Evolutionary conservation across 768 basidiomycete genomes (phyloP).

Genomic region (Xerocomus brunneocitrinus): DNA sequence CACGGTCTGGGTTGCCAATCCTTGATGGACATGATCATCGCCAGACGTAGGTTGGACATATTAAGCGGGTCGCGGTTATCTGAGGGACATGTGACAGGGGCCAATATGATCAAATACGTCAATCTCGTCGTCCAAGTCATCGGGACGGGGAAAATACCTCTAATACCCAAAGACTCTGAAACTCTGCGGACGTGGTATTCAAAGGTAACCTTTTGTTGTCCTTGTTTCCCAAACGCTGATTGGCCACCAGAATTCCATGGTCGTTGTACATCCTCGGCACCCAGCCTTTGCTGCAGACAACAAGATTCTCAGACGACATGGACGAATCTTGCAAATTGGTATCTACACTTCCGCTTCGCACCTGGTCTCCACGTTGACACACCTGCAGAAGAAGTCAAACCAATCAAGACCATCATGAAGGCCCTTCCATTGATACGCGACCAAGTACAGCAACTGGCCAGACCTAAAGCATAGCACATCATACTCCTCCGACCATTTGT

Average conservation of each 20-base stretch:
- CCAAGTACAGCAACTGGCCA: constrained; percentile 41
- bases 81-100: constrained; percentile 28
- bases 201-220: constrained; percentile 40
- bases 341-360: constrained; percentile 13
- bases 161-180: constrained; percentile 50
- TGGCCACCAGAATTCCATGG: constrained; percentile 59
- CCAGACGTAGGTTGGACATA: constrained; percentile 51
- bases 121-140: constrained; percentile 76
- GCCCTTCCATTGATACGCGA: constrained; percentile 61
- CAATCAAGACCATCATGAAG: constrained; percentile 68
- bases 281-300: constrained; percentile 39
- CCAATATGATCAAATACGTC: constrained; percentile 57
- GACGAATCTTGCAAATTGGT: constrained; percentile 63
- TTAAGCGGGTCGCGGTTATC: neutral
- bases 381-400: constrained; percentile 57
- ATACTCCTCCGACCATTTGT: neutral
- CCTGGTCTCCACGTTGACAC: neutral
- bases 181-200: constrained; percentile 70
- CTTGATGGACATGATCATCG: constrained; percentile 67
- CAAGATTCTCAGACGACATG: constrained; percentile 54
- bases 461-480: constrained; percentile 7
- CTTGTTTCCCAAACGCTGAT: constrained; percentile 4
- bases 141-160: constrained; percentile 55
- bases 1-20: constrained; percentile 81
- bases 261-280: constrained; percentile 66